Percentiles rank a stretch among this genome's conserved stretches.
Conservation (phyloP, 108 stramenopile species). For the Chaetoceros tenuissimus region DNA sequence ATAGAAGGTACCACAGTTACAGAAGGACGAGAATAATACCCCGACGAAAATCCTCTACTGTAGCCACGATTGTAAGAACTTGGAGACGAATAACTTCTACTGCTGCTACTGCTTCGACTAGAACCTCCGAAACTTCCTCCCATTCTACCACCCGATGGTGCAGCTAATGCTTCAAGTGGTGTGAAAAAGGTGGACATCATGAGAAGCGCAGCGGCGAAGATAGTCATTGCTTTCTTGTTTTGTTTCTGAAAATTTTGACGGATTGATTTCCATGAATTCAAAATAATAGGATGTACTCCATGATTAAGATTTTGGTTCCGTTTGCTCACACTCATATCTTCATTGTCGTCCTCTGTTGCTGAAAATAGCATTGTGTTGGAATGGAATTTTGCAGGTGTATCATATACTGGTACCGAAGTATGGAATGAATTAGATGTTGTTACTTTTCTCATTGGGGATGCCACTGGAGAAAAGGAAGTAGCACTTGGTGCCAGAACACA, state of each 20-base stretch:
- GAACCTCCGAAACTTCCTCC: conserved; percentile 46
- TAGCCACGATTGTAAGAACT: conserved; percentile 18
- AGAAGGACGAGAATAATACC: conserved; percentile 44
- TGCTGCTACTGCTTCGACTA: conserved; percentile 12
- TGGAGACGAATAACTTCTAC: conserved; percentile 1
- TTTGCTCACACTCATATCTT: too few species aligned
- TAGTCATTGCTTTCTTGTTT: background rate
- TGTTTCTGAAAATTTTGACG: background rate
- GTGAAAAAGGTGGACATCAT: background rate
- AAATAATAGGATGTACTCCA: too few species aligned
- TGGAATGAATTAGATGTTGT: too few species aligned
- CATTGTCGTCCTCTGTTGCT: too few species aligned
- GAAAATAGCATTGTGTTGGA: too few species aligned
- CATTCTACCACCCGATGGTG: conserved; percentile 63
- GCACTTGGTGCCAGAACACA: too few species aligned
- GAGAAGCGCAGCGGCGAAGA: background rate
- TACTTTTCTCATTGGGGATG: too few species aligned
- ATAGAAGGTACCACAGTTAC: conserved; percentile 39
- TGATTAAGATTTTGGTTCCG: too few species aligned
- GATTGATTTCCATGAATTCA: too few species aligned
- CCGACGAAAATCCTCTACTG: conserved; percentile 15
- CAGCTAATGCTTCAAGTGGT: conserved; percentile 33
- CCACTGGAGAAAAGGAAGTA: too few species aligned
- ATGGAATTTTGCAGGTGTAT: too few species aligned
- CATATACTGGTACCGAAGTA: too few species aligned